These are phyloP conservation scores for Iris pallida DNA, from an alignment of 116 monocot species.

Conservation along the genomic window DNA sequence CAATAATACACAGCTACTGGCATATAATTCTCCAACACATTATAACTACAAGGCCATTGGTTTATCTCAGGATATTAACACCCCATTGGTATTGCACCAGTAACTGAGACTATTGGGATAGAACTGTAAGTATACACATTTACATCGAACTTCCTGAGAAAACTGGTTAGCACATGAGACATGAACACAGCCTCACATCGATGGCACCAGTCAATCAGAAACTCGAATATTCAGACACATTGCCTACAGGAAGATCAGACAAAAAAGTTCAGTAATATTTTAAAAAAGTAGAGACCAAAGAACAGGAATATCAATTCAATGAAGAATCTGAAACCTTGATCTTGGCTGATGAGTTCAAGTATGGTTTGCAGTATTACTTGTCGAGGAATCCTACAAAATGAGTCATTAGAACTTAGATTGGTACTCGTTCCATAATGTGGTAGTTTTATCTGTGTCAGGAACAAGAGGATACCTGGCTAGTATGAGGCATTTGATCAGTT, in stretches of 20 bases:
- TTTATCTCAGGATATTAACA: too few species aligned
- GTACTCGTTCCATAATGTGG: background rate
- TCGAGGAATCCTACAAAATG: background rate
- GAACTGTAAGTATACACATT: background rate
- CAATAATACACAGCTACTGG: too few species aligned
- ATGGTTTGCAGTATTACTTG: background rate
- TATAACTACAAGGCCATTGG: too few species aligned
- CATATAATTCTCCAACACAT: too few species aligned
- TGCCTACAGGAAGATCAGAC: background rate
- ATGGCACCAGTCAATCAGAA: too few species aligned
- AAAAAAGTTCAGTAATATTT: background rate
- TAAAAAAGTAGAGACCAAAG: background rate
- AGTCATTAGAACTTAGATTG: background rate
- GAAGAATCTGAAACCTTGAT: background rate
- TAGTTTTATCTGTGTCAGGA: background rate
- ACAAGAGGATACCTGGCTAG: background rate
- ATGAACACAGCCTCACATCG: background rate
- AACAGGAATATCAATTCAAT: background rate
- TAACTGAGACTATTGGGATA: too few species aligned
- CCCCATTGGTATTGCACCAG: too few species aligned
- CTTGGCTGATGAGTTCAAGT: background rate
- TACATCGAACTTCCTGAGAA: background rate
- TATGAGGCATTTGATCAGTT: background rate
- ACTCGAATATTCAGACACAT: background rate
- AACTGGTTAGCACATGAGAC: background rate